These are phyloP conservation scores for Colletotrichum kahawae DNA, from an alignment of 2,329 filamentous ascomycete genomes.

Conservation along the genomic window DNA sequence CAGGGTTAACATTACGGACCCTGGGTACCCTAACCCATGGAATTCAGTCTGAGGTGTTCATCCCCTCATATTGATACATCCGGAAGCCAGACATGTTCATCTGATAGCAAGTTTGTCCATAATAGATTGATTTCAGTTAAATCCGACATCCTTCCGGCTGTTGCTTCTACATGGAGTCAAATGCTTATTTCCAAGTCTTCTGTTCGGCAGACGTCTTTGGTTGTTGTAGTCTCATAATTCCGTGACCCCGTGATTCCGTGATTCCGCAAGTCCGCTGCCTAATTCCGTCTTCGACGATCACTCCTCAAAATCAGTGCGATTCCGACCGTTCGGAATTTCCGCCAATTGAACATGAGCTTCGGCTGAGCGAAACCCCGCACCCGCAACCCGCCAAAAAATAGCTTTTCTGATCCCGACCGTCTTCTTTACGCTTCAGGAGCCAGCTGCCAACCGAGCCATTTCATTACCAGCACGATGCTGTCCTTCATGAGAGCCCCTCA, in stretches of 20 bases:
- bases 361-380: neutral
- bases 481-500: slow-evolving; percentile 23
- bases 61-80: neutral
- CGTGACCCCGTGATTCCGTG: neutral
- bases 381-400: no score
- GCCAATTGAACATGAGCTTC: neutral
- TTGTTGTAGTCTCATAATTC: neutral
- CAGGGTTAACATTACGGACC: slow-evolving; percentile 2
- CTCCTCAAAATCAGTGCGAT: neutral
- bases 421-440: neutral
- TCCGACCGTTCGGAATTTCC: neutral
- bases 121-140: neutral
- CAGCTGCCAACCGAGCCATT: neutral
- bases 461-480: slow-evolving; percentile 19
- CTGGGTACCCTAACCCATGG: slow-evolving; percentile 6
- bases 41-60: neutral
- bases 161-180: neutral
- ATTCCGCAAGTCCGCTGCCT: neutral
- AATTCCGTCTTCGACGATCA: neutral
- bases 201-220: neutral
- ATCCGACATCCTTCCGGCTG: neutral
- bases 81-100: neutral
- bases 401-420: neutral
- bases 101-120: neutral
- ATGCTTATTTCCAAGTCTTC: neutral